Evolutionary conservation across 768 basidiomycete species (phyloP), one percentile per base, ranked within the genome.

Genomic region (Kwoniella dejecticola): DNA sequence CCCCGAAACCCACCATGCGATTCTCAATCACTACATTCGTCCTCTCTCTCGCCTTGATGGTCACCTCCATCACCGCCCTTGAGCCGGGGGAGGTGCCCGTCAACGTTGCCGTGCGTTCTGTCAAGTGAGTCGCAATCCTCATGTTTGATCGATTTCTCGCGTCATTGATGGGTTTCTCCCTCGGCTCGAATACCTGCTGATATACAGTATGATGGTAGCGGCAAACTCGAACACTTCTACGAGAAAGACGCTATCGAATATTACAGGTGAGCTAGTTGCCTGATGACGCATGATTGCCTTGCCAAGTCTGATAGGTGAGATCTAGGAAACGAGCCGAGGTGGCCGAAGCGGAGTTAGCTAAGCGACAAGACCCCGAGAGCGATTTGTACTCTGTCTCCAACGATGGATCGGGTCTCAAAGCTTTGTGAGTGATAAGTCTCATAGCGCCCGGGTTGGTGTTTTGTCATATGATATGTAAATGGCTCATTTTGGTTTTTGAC

Each of bases 71-170:
- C n/a, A 33, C 46, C 15, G 62, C 67, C 6, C 44, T 64, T 15
- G 29, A 58, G 23, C 63, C 45, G n/a, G 67, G 67, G 13, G 67
- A 68, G 4, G 45, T 68, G 31, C 53, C 56, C 4, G 19, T 60
- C 21, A 40, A 68, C 29, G 56, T 68, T 49, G 67, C 67, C 26
- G 67, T 68, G 26, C 45, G 67, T 29, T 41, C 38, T 5, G 54
- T 52, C 30, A 49, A 48, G 67, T 64, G 52, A 63, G 65, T 60
- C n/a, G n/a, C n/a, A n/a, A n/a, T n/a, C n/a, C n/a, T n/a, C n/a
- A n/a, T n/a, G n/a, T n/a, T 10, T 10, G 26, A 24, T 17, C 24
- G 24, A 23, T 8, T 26, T n/a, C 19, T 23, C 8, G 12, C 17
- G 4, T 3, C 8, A 10, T 48, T 49, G 7, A 6, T 10, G 7